These are phyloP conservation scores for Fragilaria crotonensis DNA, from an alignment of 108 stramenopile genomes.

Conservation along the genomic window DNA sequence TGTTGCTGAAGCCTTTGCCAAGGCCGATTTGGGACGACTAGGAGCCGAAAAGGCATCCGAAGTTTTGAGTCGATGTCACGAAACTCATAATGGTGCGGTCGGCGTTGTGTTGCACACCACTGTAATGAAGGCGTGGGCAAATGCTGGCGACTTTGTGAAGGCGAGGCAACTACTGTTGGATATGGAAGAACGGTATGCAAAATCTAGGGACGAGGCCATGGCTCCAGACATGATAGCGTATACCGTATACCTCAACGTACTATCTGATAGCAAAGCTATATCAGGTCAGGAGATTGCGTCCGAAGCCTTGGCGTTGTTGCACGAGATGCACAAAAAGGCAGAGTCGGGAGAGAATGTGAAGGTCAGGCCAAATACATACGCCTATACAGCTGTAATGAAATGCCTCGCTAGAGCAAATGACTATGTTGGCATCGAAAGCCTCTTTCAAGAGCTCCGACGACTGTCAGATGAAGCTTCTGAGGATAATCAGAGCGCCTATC, in stretches of 20 bases:
- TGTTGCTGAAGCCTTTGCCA: slow-evolving; percentile 13
- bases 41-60: slow-evolving; percentile 14
- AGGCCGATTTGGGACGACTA: slow-evolving; percentile 2
- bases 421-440: neutral
- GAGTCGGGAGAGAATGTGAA: neutral
- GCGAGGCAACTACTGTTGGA: slow-evolving; percentile 8
- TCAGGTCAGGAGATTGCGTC: neutral
- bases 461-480: too few species aligned
- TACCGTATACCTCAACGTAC: neutral
- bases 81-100: slow-evolving; percentile 5
- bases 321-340: neutral
- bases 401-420: slow-evolving; percentile 1
- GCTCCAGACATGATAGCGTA: slow-evolving; percentile 12
- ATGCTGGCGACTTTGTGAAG: slow-evolving; percentile 3
- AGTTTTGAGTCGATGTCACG: slow-evolving; percentile 7
- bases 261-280: neutral
- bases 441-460: neutral
- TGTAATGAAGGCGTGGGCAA: slow-evolving; percentile 14
- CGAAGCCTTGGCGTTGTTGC: neutral
- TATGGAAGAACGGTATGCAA: slow-evolving; percentile 16
- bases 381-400: slow-evolving; percentile 12
- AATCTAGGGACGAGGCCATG: neutral
- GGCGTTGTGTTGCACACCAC: slow-evolving; percentile 3
- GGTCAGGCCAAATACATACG: slow-evolving; percentile 5
- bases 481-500: too few species aligned